A percentile compares a stretch with the other conserved stretches of the same genome.
Conservation (phyloP, 139 green algal species). For the Micromonas pusilla region DNA sequence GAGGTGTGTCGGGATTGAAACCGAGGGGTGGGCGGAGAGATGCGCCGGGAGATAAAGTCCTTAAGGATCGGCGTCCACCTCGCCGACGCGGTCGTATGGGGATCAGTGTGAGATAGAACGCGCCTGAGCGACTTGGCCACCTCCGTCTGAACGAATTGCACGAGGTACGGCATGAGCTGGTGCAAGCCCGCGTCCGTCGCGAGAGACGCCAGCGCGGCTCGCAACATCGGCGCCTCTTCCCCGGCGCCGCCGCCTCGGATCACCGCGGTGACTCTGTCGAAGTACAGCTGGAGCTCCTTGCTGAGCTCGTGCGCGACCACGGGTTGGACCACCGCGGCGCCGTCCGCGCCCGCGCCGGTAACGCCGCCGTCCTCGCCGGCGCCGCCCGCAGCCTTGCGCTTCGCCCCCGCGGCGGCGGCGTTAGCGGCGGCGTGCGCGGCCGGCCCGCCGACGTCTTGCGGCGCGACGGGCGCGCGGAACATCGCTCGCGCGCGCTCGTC, state of each 20-base stretch:
- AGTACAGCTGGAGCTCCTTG: conserved; percentile 21
- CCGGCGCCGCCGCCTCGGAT: background rate
- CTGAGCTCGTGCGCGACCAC: conserved; percentile 15
- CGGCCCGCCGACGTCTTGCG: background rate
- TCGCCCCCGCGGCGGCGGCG: background rate
- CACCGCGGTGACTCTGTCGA: conserved; percentile 20
- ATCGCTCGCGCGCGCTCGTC: too few relatives aligned
- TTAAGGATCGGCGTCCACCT: too few relatives aligned
- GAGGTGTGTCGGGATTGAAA: too few relatives aligned
- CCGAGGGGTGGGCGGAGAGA: too few relatives aligned
- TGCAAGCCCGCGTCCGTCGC: conserved; percentile 63
- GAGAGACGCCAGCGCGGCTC: conserved; percentile 42
- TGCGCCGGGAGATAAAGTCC: too few relatives aligned
- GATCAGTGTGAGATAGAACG: too few relatives aligned
- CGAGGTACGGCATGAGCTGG: conserved; percentile 74
- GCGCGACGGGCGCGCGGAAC: background rate
- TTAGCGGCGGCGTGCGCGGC: background rate
- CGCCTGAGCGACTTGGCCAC: background rate
- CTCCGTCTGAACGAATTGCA: conserved; percentile 60
- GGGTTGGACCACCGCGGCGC: background rate
- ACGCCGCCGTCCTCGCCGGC: background rate
- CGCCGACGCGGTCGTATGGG: too few relatives aligned
- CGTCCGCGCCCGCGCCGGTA: background rate
- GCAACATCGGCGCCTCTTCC: conserved; percentile 18
- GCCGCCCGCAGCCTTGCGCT: background rate